phyloP scores from a whole-genome alignment of 768 basidiomycete genomes.

The Tephrocybe sp. region DNA sequence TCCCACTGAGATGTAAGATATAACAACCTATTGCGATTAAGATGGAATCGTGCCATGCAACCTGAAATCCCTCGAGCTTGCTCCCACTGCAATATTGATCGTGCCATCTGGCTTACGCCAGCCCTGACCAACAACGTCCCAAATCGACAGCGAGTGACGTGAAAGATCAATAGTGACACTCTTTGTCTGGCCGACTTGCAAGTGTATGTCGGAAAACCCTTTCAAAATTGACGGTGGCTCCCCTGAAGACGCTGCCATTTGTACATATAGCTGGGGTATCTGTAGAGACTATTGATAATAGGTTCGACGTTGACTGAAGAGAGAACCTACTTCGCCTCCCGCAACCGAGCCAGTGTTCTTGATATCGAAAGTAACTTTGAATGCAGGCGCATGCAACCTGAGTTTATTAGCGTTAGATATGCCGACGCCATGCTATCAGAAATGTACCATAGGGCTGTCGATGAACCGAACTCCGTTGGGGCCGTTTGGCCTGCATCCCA shows the following conservation, averaged over 20 bases:
- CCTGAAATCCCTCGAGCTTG: constrained; percentile 45
- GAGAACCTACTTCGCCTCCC: constrained; percentile 51
- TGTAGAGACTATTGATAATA: constrained; percentile 17
- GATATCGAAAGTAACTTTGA: constrained; percentile 50
- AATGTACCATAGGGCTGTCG: constrained; percentile 54
- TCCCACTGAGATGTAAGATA: constrained; percentile 19
- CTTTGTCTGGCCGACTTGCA: constrained; percentile 34
- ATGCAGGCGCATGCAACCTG: constrained; percentile 66
- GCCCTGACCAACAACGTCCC: constrained; percentile 58
- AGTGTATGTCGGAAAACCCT: constrained; percentile 49
- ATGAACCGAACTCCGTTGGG: constrained; percentile 53
- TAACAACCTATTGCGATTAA: neutral
- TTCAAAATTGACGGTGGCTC: constrained; percentile 57
- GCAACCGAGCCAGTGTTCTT: constrained; percentile 48
- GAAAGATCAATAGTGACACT: constrained; percentile 43
- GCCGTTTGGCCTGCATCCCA: constrained; percentile 65
- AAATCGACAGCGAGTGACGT: constrained; percentile 51
- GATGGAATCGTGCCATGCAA: constrained; percentile 14
- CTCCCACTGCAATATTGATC: constrained; percentile 51
- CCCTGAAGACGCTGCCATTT: constrained; percentile 42
- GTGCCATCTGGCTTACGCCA: constrained; percentile 56
- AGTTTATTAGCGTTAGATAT: neutral
- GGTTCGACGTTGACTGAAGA: neutral
- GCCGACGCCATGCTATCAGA: constrained; percentile 12
- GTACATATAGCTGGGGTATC: constrained; percentile 59